Evolutionary conservation across 164 flowering plant genomes (phyloP), one percentile per base, ranked within the genome.

Genomic region (Pachysandra terminalis): DNA sequence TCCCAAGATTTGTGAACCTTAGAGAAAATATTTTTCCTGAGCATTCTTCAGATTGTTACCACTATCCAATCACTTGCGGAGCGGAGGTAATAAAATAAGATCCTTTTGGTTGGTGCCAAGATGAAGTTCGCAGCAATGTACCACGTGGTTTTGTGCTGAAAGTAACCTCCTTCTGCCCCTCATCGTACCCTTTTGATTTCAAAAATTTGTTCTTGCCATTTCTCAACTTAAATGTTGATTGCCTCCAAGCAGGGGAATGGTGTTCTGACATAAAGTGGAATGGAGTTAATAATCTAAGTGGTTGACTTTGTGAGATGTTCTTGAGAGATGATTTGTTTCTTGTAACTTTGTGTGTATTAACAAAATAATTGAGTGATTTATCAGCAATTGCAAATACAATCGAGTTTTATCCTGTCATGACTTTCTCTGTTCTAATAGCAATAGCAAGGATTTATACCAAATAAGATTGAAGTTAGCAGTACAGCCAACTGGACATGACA

Each of bases 1-100:
- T 52, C 96, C 96, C 21, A 78, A 80, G 66, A 68, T 64, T 28
- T 89, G 95, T 69, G 79, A 81, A 56, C 75, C 75, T 88, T 48
- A 59, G 71, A 28, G 72, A 68, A 64, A 69, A 55, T 23, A 79
- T 82, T 65, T 75, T 58, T 57, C 90, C 87, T 0, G 68, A 70
- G 61, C 75, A 79, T 64, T 27, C 27, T 51, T 71, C 81, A 19
- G 79, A 75, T 57, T 87, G 92, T 67, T 87, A 81, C 71, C 63
- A 55, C 65, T 68, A 58, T 61, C 70, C 19, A 68, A 53, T 60
- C 35, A 70, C 61, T 67, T 70, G 64, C 35, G 23, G 71, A 57
- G n/a, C 54, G 45, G 24, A 37, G 26, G 35, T 28, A 58, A 4
- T 61, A 57, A 17, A 60, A 54, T 57, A 17, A 49, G 19, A 70